Base-by-base conservation (phyloP, 1,284 basidiomycete genomes). In the Moesziomyces antarcticus region DNA sequence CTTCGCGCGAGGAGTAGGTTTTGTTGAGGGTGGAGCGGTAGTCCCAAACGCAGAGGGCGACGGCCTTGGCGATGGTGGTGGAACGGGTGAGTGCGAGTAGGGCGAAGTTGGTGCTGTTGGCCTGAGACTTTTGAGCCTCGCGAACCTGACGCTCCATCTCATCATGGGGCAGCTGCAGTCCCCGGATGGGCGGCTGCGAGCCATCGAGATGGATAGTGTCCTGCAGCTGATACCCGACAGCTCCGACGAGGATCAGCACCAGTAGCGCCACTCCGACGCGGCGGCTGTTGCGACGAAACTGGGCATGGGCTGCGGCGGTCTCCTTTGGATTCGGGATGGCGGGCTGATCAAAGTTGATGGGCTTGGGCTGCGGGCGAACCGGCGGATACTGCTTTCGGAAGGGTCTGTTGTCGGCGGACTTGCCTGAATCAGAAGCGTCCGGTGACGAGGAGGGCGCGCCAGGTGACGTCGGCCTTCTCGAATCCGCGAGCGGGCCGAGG, bases 1-100 rank as follows among this genome's bases (percentile, higher is more conserved):
- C 78, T 24, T 64, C 58, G 18, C 27, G 50, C 11, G 79, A 67
- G 14, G 53, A 37, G 50, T 81, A 78, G 51, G 73, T 75, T 6
- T 68, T 73, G 59, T 73, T 72, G 22, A 84, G 65, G 3, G 75
- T 77, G 43, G 73, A 73, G 16, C 82, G 79, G 57, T 84, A 84
- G 62, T 84, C 82, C 78, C 77, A 80, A 33, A 83, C 67, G 62
- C 79, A 81, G n/a, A 82, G 75, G 1, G 70, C 78, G 6, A 81
- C 82, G 10, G 82, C 82, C 55, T 78, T 80, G 56, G 79, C 77
- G 37, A 84, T 84, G 35, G 73, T 78, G 25, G 82, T 76, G 37
- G 80, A 83, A 11, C 81, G 67, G n/a, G 57, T 68, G 11, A 83
- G 53, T 5, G 82, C 73, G 4, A 83, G 54, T 6, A 83, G 42